Evolutionary conservation across 768 basidiomycete genomes (phyloP).

Genomic region (Naganishia onofrii): DNA sequence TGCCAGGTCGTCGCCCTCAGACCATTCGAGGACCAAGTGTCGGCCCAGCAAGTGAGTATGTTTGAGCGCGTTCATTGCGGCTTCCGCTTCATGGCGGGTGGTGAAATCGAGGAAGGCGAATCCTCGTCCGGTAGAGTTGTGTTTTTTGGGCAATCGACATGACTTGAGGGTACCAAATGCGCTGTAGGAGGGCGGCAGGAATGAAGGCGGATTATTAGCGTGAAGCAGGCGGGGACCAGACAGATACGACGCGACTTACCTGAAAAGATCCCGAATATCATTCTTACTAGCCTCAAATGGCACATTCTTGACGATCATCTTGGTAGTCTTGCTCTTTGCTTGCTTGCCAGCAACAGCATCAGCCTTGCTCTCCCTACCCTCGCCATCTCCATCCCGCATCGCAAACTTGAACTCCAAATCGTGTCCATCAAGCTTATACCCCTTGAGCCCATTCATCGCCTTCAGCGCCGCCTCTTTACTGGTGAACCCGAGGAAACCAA

Average conservation of each 20-base stretch:
- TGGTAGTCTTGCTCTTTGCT: constrained; percentile 69
- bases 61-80: constrained; percentile 76
- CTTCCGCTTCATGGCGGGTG: constrained; percentile 82
- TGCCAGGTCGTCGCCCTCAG: constrained; percentile 67
- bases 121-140: constrained; percentile 68
- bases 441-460: constrained; percentile 73
- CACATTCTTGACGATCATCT: constrained; percentile 97
- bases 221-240: neutral
- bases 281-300: constrained; percentile 95
- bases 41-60: constrained; percentile 95
- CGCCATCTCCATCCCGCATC: constrained; percentile 69
- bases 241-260: constrained; percentile 58
- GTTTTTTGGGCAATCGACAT: constrained; percentile 85
- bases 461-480: constrained; percentile 68
- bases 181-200: constrained; percentile 53
- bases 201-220: too few species aligned
- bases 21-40: constrained; percentile 94
- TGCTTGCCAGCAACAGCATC: constrained; percentile 53
- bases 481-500: constrained; percentile 91
- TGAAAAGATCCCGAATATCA: constrained; percentile 83
- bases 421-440: constrained; percentile 82
- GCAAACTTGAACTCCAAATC: constrained; percentile 79
- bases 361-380: constrained; percentile 50
- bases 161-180: constrained; percentile 91
- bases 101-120: constrained; percentile 97